phyloP scores from a whole-genome alignment of 2,329 filamentous ascomycete genomes.

The Myriangium duriaei region DNA sequence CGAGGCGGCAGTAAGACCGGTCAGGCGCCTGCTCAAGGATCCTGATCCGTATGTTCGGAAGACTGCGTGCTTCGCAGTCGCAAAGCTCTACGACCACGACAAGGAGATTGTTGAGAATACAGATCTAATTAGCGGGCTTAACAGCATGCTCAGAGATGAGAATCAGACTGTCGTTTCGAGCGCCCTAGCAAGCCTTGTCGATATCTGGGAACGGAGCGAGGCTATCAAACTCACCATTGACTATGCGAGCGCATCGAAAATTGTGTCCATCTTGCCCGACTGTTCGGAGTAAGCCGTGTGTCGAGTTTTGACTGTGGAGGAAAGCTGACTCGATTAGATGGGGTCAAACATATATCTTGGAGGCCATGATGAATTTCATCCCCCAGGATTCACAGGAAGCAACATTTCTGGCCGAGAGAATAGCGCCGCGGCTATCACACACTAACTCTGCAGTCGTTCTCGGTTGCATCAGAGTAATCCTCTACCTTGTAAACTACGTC shows the following conservation, averaged over 20 bases:
- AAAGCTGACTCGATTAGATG: constrained; percentile 48
- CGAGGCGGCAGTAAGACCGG: constrained; percentile 71
- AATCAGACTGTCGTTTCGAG: constrained; percentile 96
- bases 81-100: constrained; percentile 96
- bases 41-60: constrained; percentile 93
- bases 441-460: constrained; percentile 94
- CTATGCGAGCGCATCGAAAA: constrained; percentile 93
- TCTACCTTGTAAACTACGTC: constrained; percentile 99
- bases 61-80: constrained; percentile 89
- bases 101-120: constrained; percentile 77
- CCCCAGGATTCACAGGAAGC: constrained; percentile 85
- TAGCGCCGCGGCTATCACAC: constrained; percentile 89
- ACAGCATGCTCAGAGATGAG: constrained; percentile 80
- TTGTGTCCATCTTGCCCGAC: constrained; percentile 89
- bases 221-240: constrained; percentile 97
- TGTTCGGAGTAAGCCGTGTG: constrained; percentile 89
- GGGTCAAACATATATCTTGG: constrained; percentile 97
- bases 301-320: no score
- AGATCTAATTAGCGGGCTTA: constrained; percentile 83
- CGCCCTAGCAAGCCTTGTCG: constrained; percentile 79
- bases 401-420: constrained; percentile 77
- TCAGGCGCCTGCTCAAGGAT: constrained; percentile 74
- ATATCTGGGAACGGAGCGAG: constrained; percentile 97
- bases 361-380: constrained; percentile 95
- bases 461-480: constrained; percentile 88